phyloP scores from a whole-genome alignment of 495 filamentous ascomycete genomes.

The Zalerion maritima region DNA sequence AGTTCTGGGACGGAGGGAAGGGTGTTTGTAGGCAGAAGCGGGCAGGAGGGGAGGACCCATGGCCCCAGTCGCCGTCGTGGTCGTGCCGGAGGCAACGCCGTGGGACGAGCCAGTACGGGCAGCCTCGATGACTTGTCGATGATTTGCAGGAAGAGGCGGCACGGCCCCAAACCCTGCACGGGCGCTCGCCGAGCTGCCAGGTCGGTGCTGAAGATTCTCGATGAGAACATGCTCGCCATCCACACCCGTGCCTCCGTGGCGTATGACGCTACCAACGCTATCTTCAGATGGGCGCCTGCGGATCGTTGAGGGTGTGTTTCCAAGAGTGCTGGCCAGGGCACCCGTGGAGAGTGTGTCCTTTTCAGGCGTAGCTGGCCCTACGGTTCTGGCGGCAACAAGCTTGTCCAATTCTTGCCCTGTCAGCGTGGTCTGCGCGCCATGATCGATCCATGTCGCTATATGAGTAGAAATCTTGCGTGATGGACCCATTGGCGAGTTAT shows the following conservation, averaged over 20 bases:
- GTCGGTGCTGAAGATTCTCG: slow-evolving; percentile 32
- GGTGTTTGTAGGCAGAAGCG: slow-evolving; percentile 55
- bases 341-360: slow-evolving; percentile 13
- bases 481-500: slow-evolving; percentile 20
- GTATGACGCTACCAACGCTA: slow-evolving; percentile 21
- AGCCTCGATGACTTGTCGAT: slow-evolving; percentile 70
- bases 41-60: slow-evolving; percentile 85
- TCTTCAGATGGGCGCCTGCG: slow-evolving; percentile 22
- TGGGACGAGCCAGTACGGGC: slow-evolving; percentile 44
- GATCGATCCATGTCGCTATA: slow-evolving; percentile 49
- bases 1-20: slow-evolving; percentile 50
- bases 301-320: slow-evolving; percentile 17
- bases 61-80: slow-evolving; percentile 26
- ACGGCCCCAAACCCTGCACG: slow-evolving; percentile 15
- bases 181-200: slow-evolving; percentile 56
- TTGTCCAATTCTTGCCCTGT: slow-evolving; percentile 60
- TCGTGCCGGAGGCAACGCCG: slow-evolving; percentile 29
- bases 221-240: slow-evolving; percentile 10
- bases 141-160: slow-evolving; percentile 70
- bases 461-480: slow-evolving; percentile 19
- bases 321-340: slow-evolving; percentile 14
- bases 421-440: slow-evolving; percentile 58
- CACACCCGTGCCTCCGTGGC: slow-evolving; percentile 17
- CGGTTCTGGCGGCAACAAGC: slow-evolving; percentile 34
- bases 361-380: slow-evolving; percentile 6